These are phyloP conservation scores for Pythium biforme DNA, from an alignment of 352 stramenopile species.

Conservation along the genomic window DNA sequence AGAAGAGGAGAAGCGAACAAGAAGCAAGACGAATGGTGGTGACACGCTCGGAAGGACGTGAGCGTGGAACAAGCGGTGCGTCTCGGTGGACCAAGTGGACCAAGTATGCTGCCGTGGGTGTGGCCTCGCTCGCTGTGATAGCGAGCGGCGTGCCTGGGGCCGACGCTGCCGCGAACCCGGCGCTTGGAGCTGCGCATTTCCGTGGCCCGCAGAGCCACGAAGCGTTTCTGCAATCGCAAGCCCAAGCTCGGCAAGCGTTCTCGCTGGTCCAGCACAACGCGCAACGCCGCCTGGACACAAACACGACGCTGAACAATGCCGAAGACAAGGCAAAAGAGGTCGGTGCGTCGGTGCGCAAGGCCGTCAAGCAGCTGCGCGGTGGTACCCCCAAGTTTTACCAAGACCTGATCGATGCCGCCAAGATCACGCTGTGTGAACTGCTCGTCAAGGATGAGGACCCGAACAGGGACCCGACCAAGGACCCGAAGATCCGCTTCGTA, in stretches of 20 bases:
- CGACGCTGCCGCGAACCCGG: slow-evolving; percentile 1
- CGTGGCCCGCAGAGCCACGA: neutral
- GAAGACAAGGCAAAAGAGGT: slow-evolving; percentile 45
- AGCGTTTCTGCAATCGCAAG: slow-evolving; percentile 1
- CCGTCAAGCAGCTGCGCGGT: slow-evolving; percentile 61
- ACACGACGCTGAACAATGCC: slow-evolving; percentile 24
- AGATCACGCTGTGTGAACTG: slow-evolving; percentile 53
- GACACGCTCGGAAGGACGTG: neutral
- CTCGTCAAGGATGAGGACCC: slow-evolving; percentile 22
- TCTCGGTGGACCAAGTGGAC: slow-evolving; percentile 13
- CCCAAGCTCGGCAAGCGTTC: neutral
- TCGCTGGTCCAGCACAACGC: slow-evolving; percentile 1
- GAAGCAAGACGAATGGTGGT: neutral
- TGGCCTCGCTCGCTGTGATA: slow-evolving; percentile 10
- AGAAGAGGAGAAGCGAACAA: neutral
- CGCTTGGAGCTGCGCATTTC: slow-evolving; percentile 13
- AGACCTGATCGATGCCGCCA: slow-evolving; percentile 51
- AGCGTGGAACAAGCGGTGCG: neutral
- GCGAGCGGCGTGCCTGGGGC: neutral
- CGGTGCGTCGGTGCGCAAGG: slow-evolving; percentile 47
- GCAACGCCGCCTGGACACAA: slow-evolving; percentile 17
- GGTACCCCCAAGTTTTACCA: slow-evolving; percentile 62
- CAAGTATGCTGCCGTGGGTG: slow-evolving; percentile 6
- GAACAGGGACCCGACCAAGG: slow-evolving; percentile 16
- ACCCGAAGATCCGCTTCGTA: slow-evolving; percentile 40